Conservation (phyloP, 1,139 yeast genomes). For the Zygosaccharomyces pseudobailii region DNA sequence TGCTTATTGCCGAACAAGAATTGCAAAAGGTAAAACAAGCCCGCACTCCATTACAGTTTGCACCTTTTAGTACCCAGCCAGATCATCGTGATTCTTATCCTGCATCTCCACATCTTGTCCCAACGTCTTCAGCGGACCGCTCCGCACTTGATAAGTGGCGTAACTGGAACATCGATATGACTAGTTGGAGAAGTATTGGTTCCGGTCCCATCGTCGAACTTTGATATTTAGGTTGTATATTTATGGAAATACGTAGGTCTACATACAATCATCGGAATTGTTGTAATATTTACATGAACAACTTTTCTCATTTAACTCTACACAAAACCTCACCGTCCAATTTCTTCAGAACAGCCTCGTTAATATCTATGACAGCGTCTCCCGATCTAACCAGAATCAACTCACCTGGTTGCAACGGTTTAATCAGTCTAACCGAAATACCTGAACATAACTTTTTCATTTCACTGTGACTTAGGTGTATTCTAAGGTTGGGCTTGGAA, state of each 20-base stretch:
- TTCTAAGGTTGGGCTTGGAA: constrained; percentile 80
- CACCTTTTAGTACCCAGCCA: constrained; percentile 11
- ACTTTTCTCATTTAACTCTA: constrained; percentile 51
- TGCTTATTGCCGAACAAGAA: constrained; percentile 11
- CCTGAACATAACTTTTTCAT: constrained; percentile 75
- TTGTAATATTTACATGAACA: constrained; percentile 4
- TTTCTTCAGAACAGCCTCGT: constrained; percentile 77
- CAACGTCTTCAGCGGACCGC: constrained; percentile 27
- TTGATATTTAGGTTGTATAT: constrained; percentile 24
- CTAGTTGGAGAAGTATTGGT: constrained; percentile 66
- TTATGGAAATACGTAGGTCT: neutral
- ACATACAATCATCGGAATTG: neutral
- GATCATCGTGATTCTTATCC: constrained; percentile 7
- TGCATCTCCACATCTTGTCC: constrained; percentile 10
- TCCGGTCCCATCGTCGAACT: constrained; percentile 54
- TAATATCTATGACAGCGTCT: constrained; percentile 61
- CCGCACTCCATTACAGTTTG: constrained; percentile 17
- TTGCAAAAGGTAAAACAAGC: constrained; percentile 25
- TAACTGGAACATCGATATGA: constrained; percentile 85
- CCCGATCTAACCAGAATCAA: constrained; percentile 59
- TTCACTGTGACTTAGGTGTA: constrained; percentile 58
- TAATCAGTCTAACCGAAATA: constrained; percentile 62
- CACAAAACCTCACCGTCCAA: constrained; percentile 76
- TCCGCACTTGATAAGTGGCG: constrained; percentile 56
- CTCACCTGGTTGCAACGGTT: constrained; percentile 89